These are phyloP conservation scores for Ogataea thermomethanolica DNA, from an alignment of 805 yeast genomes.

Conservation along the genomic window DNA sequence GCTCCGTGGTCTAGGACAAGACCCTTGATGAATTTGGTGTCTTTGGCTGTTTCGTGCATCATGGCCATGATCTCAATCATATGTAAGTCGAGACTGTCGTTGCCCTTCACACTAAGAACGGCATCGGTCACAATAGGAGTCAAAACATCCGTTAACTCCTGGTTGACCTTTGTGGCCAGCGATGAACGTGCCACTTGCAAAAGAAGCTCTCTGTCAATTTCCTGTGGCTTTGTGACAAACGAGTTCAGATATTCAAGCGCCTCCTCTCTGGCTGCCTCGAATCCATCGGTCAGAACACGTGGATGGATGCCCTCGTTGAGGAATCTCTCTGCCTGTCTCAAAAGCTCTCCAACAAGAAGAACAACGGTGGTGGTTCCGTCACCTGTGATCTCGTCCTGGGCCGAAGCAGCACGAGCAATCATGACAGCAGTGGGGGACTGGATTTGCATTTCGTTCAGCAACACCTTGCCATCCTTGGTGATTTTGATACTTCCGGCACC, in stretches of 20 bases:
- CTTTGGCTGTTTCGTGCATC: conserved; percentile 88
- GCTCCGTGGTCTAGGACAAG: conserved; percentile 97
- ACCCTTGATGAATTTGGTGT: conserved; percentile 81
- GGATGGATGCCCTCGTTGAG: conserved; percentile 96
- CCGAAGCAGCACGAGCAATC: conserved; percentile 96
- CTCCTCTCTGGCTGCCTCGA: conserved; percentile 81
- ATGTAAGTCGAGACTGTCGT: conserved; percentile 70
- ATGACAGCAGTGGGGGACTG: conserved; percentile 85
- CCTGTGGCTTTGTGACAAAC: conserved; percentile 52
- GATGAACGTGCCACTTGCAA: conserved; percentile 91
- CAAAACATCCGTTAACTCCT: conserved; percentile 72
- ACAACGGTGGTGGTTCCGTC: conserved; percentile 98
- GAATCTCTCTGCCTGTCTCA: conserved; percentile 91
- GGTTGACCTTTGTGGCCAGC: conserved; percentile 77
- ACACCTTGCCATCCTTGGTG: conserved; percentile 95
- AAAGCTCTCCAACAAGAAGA: conserved; percentile 86
- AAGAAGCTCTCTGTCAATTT: conserved; percentile 80
- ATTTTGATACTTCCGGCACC: conserved; percentile 94
- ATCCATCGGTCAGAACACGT: conserved; percentile 89
- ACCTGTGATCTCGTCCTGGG: conserved; percentile 99
- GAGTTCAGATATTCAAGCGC: conserved; percentile 64
- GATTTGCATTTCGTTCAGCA: conserved; percentile 94
- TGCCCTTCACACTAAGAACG: conserved; percentile 69
- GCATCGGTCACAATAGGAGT: conserved; percentile 97
- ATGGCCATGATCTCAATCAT: conserved; percentile 98